Conservation (phyloP, 768 basidiomycete genomes). For the Coprinopsis strossmayeri region DNA sequence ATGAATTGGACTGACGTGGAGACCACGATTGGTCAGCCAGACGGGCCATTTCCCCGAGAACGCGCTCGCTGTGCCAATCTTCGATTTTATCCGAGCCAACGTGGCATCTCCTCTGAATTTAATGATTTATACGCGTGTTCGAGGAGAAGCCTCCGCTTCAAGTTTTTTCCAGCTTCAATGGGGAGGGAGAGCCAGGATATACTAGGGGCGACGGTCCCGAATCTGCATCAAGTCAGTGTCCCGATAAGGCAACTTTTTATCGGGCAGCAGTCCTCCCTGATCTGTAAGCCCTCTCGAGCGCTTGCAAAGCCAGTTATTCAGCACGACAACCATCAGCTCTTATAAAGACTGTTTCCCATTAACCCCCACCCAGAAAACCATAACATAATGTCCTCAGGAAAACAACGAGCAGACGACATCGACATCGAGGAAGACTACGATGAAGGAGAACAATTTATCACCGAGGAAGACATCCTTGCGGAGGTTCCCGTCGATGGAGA, state of each 20-base stretch:
- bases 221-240: constrained; percentile 5
- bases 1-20: constrained; percentile 24
- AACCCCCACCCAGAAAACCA: constrained; percentile 4
- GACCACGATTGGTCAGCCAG: constrained; percentile 15
- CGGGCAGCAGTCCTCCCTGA: constrained; percentile 9
- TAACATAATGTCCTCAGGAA: constrained; percentile 26
- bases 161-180: not conserved
- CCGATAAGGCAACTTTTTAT: constrained; percentile 23
- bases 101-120: not conserved
- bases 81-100: constrained; percentile 3
- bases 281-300: constrained; percentile 1
- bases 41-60: constrained; percentile 12
- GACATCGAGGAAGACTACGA: constrained; percentile 33
- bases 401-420: constrained; percentile 26
- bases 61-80: constrained; percentile 4
- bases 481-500: constrained; percentile 66
- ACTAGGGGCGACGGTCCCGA: too few relatives aligned
- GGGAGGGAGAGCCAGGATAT: too few relatives aligned
- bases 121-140: not conserved
- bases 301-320: constrained; percentile 11
- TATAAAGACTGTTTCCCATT: not conserved
- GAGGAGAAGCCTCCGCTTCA: not conserved
- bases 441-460: constrained; percentile 44
- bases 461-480: constrained; percentile 54
- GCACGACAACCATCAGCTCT: not conserved